phyloP scores from a whole-genome alignment of 495 filamentous ascomycete species.

The Trichodelitschia bisporula region DNA sequence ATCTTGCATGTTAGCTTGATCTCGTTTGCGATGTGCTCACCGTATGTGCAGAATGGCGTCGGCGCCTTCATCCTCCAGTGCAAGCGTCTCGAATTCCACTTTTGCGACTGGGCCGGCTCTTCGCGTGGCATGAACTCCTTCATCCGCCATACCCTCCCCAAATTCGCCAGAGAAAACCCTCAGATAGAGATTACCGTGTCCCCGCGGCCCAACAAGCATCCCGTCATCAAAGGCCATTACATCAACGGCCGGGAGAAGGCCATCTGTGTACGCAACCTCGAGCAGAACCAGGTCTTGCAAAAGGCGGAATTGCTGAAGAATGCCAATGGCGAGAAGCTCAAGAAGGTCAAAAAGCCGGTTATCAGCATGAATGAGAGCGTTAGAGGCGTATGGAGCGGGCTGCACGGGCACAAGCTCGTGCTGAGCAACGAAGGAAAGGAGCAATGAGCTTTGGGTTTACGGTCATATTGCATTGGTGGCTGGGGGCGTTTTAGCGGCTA shows the following conservation, averaged over 20 bases:
- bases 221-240: constrained; percentile 65
- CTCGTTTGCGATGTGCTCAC: no score
- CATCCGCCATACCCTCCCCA: constrained; percentile 45
- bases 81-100: constrained; percentile 83
- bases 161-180: constrained; percentile 61
- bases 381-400: constrained; percentile 84
- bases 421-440: no score
- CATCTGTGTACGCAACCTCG: constrained; percentile 71
- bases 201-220: constrained; percentile 67
- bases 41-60: constrained; percentile 52
- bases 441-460: no score
- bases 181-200: constrained; percentile 77
- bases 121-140: constrained; percentile 93
- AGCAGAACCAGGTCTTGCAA: constrained; percentile 51
- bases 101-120: constrained; percentile 84
- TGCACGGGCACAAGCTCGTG: constrained; percentile 37
- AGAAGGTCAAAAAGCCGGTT: constrained; percentile 56
- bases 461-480: no score
- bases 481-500: no score
- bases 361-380: constrained; percentile 75
- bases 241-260: constrained; percentile 74
- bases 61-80: constrained; percentile 95
- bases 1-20: constrained; percentile 1
- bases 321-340: constrained; percentile 69
- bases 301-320: constrained; percentile 62